Base-by-base conservation (phyloP, 352 stramenopile species). In the Albugo laibachii region DNA sequence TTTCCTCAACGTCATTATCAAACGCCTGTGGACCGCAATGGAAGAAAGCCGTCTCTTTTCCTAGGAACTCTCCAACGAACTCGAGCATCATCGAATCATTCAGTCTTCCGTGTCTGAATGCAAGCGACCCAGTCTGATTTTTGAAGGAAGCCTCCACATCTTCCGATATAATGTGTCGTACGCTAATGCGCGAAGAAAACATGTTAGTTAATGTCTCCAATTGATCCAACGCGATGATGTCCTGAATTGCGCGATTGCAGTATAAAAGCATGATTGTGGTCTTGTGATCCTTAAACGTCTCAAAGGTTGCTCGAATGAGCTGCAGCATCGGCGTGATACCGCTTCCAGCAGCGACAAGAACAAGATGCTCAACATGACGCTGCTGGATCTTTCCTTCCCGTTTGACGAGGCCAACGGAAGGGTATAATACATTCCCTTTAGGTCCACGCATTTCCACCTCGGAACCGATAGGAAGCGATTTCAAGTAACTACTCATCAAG, bases 251-350 rank as follows among this genome's bases (percentile, higher is more conserved):
- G 34, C 61, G 66, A 45, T 82, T 92, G 42, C 67, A 83, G 50
- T 87, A 68, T 40, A 92, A 53, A 4, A 88, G 45, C 53, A 69
- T 85, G 35, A 92, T 61, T 39, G 66, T 74, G n/a, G 73, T 68
- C 6, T 5, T 45, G 21, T 47, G 47, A 44, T 83, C 70, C 21
- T 63, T 58, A 5, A 15, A 49, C 24, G 63, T 68, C 49, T 88
- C 74, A 43, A 88, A 64, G 24, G 72, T 58, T 6, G 66, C 66
- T 18, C 75, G 72, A 27, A 89, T 66, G 21, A 92, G 48, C 53
- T 88, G 72, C 21, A 92, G 71, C 75, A 92, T 87, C 0, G 78
- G 78, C 10, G 76, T 66, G 49, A 92, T 83, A 46, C 78, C 78
- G 16, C 65, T 86, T 6, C 78, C 78, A 0, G 66, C 78, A 46